These are phyloP conservation scores for Pontederia paniculata DNA, from an alignment of 176 grass and related monocot species.

Conservation along the genomic window DNA sequence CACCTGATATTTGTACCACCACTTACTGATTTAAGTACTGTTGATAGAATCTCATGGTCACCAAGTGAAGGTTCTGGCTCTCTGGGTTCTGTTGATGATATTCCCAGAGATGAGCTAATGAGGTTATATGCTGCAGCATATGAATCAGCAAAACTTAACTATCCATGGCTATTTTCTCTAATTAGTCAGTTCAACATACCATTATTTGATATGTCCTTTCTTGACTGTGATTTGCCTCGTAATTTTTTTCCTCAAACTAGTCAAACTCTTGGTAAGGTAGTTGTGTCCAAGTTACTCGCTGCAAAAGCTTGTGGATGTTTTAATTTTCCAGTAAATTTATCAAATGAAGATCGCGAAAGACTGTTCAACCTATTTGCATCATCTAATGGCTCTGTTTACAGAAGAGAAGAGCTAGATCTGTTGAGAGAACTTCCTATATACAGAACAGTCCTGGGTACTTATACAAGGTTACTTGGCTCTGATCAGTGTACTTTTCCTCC, in stretches of 20 bases:
- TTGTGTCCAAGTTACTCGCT: slow-evolving; percentile 60
- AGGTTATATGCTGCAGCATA: slow-evolving; percentile 47
- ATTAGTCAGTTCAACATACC: slow-evolving; percentile 86
- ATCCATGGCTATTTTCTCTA: slow-evolving; percentile 74
- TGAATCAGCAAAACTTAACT: slow-evolving; percentile 42
- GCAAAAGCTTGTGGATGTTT: slow-evolving; percentile 52
- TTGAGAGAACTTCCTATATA: slow-evolving; percentile 90
- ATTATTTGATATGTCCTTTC: slow-evolving; percentile 63
- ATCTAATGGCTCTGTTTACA: slow-evolving; percentile 36
- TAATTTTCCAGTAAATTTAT: slow-evolving; percentile 46
- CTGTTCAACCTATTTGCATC: slow-evolving; percentile 73
- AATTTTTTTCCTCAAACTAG: slow-evolving; percentile 37
- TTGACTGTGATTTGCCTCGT: slow-evolving; percentile 49
- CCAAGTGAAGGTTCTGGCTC: slow-evolving; percentile 16
- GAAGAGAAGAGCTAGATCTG: slow-evolving; percentile 67
- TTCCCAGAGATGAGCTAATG: slow-evolving; percentile 27
- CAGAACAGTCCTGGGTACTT: slow-evolving; percentile 68
- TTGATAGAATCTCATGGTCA: slow-evolving; percentile 18
- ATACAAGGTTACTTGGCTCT: slow-evolving; percentile 54
- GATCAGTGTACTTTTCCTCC: slow-evolving; percentile 70
- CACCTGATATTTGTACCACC: slow-evolving; percentile 81
- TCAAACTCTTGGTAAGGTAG: slow-evolving; percentile 47
- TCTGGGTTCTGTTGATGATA: slow-evolving; percentile 7
- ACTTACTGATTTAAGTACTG: slow-evolving; percentile 32
- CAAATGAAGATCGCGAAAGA: slow-evolving; percentile 53